Percentiles rank a stretch among this genome's conserved stretches.
Conservation (phyloP, 2,329 filamentous ascomycete species). For the Aspergillus flavus region DNA sequence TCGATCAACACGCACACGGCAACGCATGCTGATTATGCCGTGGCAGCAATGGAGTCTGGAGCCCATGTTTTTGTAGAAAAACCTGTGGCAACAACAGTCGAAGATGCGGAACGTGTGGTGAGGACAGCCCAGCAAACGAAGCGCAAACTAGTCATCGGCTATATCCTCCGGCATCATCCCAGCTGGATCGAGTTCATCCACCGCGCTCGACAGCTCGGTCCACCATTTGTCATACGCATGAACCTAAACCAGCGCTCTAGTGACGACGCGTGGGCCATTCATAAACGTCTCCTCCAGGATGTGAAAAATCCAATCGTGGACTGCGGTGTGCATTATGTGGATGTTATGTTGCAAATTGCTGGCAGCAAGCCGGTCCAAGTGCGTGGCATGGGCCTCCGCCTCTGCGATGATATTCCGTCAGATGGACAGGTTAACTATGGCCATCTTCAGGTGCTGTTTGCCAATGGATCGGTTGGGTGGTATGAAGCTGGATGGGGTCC, state of each 20-base stretch:
- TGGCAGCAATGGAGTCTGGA: background rate
- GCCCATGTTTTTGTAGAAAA: background rate
- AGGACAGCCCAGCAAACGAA: background rate
- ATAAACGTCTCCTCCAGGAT: background rate
- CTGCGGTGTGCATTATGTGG: background rate
- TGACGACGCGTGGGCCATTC: background rate
- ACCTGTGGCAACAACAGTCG: background rate
- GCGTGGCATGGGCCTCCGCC: background rate
- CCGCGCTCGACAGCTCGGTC: background rate
- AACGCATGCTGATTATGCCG: background rate
- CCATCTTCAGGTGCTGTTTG: background rate
- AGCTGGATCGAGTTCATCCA: background rate
- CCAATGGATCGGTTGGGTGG: background rate
- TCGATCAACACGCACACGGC: background rate
- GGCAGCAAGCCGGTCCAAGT: background rate
- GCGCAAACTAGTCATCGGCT: background rate
- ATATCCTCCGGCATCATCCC: background rate
- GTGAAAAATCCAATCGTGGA: background rate
- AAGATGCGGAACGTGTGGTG: background rate
- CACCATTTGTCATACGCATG: background rate
- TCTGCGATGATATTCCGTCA: background rate
- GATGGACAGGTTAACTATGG: background rate
- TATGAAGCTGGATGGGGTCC: background rate
- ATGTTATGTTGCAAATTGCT: background rate
- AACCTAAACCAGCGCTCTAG: background rate